Percentiles rank a stretch among this genome's conserved stretches.
phyloP scores from a whole-genome alignment of 306 rosid genomes.

The Cyamopsis tetragonoloba region DNA sequence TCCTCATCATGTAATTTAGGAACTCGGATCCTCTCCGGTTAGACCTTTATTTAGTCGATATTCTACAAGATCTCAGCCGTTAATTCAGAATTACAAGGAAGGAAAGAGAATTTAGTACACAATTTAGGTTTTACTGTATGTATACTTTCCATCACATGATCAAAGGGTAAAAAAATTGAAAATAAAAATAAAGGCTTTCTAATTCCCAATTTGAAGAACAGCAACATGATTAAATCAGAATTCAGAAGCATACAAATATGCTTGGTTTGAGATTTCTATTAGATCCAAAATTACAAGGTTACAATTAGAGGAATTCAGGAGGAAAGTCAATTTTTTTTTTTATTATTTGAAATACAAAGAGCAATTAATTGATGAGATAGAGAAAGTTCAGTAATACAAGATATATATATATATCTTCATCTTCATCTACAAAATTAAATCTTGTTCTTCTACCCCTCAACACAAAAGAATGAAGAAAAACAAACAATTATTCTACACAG shows the following conservation, averaged over 20 bases:
- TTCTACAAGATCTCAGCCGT: too few relatives aligned
- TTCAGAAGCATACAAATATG: slow-evolving; percentile 25
- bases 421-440: slow-evolving; percentile 45
- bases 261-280: slow-evolving; percentile 40
- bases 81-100: too few relatives aligned
- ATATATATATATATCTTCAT: too few relatives aligned
- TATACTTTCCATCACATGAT: slow-evolving; percentile 33
- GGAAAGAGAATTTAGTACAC: too few relatives aligned
- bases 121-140: too few relatives aligned
- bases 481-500: slow-evolving; percentile 38
- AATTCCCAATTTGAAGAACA: not conserved
- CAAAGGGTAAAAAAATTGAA: not conserved
- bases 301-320: slow-evolving; percentile 43
- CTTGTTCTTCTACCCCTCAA: slow-evolving; percentile 35
- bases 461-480: slow-evolving; percentile 16
- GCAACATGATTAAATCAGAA: slow-evolving; percentile 5
- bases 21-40: too few relatives aligned
- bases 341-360: slow-evolving; percentile 42
- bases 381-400: slow-evolving; percentile 34
- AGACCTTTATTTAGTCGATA: too few relatives aligned
- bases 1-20: too few relatives aligned
- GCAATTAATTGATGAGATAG: slow-evolving; percentile 42
- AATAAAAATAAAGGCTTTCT: slow-evolving; percentile 13
- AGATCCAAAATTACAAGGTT: slow-evolving; percentile 56
- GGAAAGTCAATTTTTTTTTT: slow-evolving; percentile 50